These are phyloP conservation scores for Glycine soja DNA, from an alignment of 306 rosid species.

Conservation along the genomic window DNA sequence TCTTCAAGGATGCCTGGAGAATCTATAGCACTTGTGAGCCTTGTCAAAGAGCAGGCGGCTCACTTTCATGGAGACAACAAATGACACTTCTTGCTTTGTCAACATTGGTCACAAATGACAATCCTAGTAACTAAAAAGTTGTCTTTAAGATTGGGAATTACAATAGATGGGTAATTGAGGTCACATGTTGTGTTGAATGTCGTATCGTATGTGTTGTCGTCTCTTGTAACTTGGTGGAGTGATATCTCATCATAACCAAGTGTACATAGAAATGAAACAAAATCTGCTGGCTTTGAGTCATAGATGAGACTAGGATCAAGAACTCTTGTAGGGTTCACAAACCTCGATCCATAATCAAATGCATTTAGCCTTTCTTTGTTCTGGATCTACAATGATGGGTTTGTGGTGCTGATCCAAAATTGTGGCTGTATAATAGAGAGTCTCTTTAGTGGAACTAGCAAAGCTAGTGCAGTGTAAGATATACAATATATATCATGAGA, in stretches of 20 bases:
- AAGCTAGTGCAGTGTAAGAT: slow-evolving; percentile 9
- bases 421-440: slow-evolving; percentile 67
- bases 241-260: slow-evolving; percentile 65
- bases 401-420: slow-evolving; percentile 65
- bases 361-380: slow-evolving; percentile 68
- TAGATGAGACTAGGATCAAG: slow-evolving; percentile 83
- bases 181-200: slow-evolving; percentile 58
- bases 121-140: slow-evolving; percentile 62
- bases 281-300: slow-evolving; percentile 65
- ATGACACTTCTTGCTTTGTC: slow-evolving; percentile 61
- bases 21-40: no score
- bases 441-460: slow-evolving; percentile 27
- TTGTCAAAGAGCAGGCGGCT: no score
- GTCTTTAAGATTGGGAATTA: slow-evolving; percentile 66
- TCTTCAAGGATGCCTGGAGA: no score
- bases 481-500: not conserved
- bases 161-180: slow-evolving; percentile 79
- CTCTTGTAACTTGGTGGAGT: slow-evolving; percentile 71
- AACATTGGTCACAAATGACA: slow-evolving; percentile 63
- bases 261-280: slow-evolving; percentile 73
- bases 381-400: slow-evolving; percentile 72
- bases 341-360: slow-evolving; percentile 86
- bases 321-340: slow-evolving; percentile 78
- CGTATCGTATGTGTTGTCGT: slow-evolving; percentile 65
- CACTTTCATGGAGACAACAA: no score